Percentiles rank a stretch among this genome's conserved stretches.
Evolutionary conservation across 345 rosid genomes (phyloP).

Genomic region (Camelina hispida): DNA sequence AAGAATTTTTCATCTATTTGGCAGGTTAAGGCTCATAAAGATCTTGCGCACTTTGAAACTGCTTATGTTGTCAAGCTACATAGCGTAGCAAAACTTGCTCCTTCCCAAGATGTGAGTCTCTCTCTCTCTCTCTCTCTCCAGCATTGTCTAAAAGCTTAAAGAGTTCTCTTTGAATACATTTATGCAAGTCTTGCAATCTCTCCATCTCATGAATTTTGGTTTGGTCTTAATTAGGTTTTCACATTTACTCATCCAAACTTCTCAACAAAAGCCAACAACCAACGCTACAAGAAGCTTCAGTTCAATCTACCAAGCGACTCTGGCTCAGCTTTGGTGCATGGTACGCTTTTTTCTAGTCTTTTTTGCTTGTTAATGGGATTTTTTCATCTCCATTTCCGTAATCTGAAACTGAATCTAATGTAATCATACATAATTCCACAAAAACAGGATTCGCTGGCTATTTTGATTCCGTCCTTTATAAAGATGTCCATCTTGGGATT

Average conservation of each 20-base stretch:
- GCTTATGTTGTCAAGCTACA: slow-evolving; percentile 97
- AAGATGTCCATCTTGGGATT: slow-evolving; percentile 95
- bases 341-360: slow-evolving; percentile 47
- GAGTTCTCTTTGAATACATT: slow-evolving; percentile 6
- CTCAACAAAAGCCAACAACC: slow-evolving; percentile 65
- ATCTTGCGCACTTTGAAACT: slow-evolving; percentile 90
- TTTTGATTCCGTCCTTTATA: slow-evolving; percentile 86
- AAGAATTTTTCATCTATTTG: slow-evolving; percentile 28
- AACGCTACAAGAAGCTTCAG: slow-evolving; percentile 74
- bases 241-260: slow-evolving; percentile 84
- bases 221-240: slow-evolving; percentile 64
- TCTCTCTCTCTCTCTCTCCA: slow-evolving; percentile 31
- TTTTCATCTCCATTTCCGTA: slow-evolving; percentile 2
- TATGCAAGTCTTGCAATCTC: slow-evolving; percentile 4
- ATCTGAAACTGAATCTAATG: slow-evolving; percentile 23
- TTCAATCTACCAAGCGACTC: slow-evolving; percentile 74
- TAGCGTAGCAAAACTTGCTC: slow-evolving; percentile 83
- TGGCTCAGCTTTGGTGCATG: slow-evolving; percentile 91
- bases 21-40: slow-evolving; percentile 92
- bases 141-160: not conserved
- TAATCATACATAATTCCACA: slow-evolving; percentile 3
- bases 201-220: slow-evolving; percentile 3
- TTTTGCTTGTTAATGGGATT: not conserved
- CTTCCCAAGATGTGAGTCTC: slow-evolving; percentile 76
- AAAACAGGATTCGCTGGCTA: slow-evolving; percentile 92